These are phyloP conservation scores for Diatrype stigma DNA, from an alignment of 2,329 filamentous ascomycete species.

Conservation along the genomic window DNA sequence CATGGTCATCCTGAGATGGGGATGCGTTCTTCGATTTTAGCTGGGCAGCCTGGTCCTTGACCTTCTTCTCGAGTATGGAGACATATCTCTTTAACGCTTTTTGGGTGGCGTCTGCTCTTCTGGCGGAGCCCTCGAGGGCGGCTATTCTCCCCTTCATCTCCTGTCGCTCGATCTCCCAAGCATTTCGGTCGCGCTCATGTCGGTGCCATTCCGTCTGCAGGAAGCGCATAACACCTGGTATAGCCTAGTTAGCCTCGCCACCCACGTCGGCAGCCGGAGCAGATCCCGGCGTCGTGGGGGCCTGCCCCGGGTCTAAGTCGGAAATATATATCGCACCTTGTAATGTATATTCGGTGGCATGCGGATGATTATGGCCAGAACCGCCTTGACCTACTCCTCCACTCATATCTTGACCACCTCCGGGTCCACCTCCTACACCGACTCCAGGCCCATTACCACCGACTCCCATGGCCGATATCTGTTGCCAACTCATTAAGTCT, in stretches of 20 bases:
- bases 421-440: constrained; percentile 39
- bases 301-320: too few species aligned
- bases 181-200: constrained; percentile 94
- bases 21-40: constrained; percentile 50
- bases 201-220: constrained; percentile 98
- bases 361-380: constrained; percentile 45
- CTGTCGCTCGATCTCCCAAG: constrained; percentile 98
- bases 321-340: constrained; percentile 38
- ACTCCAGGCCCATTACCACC: constrained; percentile 31
- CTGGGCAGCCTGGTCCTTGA: constrained; percentile 77
- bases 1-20: constrained; percentile 38
- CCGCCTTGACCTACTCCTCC: constrained; percentile 35
- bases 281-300: too few species aligned
- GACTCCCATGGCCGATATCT: constrained; percentile 35
- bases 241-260: constrained; percentile 4
- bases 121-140: constrained; percentile 82
- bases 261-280: not conserved
- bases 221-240: constrained; percentile 92
- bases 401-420: constrained; percentile 35
- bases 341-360: constrained; percentile 59
- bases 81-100: constrained; percentile 90
- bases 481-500: constrained; percentile 32
- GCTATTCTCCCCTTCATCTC: constrained; percentile 99
- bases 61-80: constrained; percentile 78
- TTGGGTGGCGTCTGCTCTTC: constrained; percentile 82